Evolutionary conservation across 768 basidiomycete species (phyloP), one percentile per base, ranked within the genome.

Genomic region (Termitomyces sp.): DNA sequence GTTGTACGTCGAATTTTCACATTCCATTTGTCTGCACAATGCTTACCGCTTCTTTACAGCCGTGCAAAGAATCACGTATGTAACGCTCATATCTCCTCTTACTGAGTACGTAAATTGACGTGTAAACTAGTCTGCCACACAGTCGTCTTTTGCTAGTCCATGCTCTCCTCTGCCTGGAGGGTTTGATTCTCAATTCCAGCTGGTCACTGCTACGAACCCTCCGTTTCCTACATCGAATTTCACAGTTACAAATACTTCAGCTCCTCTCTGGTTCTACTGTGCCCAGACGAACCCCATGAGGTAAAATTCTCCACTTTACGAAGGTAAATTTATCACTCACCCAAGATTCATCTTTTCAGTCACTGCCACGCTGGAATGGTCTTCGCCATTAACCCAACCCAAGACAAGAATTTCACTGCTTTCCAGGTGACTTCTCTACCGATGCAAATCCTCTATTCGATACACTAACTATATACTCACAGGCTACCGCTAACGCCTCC

Each of bases 261-360:
- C 72, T 3, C 81, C 85, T 9, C 68, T 84, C 26, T 87, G 84
- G 84, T 84, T 86, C 76, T 83, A 75, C 77, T 85, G 83, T 61
- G 75, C 73, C 18, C 83, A 85, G 68, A 74, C 72, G 1, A 62
- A 13, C 12, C 67, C 72, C 33, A 65, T 55, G 1, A 54, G 47
- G 69, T 72, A 59, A 60, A 60, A 36, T 53, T 44, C 51, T 12
- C 41, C 22, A 39, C 51, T 29, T 34, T 41, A 34, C 20, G 39
- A 53, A 5, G 49, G 3, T n/a, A 5, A 44, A 10, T 28, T 6
- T 6, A 26, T 15, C 8, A 42, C 39, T 55, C 4, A 48, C 50
- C 20, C 58, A 9, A 10, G 33, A 10, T 33, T 57, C 13, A 51
- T 2, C 41, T 10, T 24, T 55, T 51, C 56, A 78, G 72, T 57